Percentiles rank a stretch among this genome's conserved stretches.
Evolutionary conservation across 2,329 filamentous ascomycete genomes (phyloP).

Genomic region (Ophiosphaerella narmari): DNA sequence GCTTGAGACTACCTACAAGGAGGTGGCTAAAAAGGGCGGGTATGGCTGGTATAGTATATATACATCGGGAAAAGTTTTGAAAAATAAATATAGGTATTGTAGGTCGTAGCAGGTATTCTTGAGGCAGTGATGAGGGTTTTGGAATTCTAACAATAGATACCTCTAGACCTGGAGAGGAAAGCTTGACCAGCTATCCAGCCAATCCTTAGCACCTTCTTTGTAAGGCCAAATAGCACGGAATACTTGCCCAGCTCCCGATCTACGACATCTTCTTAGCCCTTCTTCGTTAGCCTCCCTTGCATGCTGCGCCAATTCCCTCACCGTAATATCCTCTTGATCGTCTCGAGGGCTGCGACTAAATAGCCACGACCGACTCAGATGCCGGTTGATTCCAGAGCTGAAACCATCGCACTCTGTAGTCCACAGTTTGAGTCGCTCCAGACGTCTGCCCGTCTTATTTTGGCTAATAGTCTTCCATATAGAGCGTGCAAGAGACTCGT

Average conservation of each 20-base stretch:
- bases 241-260: constrained; percentile 4
- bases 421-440: constrained; percentile 25
- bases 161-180: constrained; percentile 7
- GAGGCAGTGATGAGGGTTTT: too few relatives aligned
- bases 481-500: constrained; percentile 23
- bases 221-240: constrained; percentile 18
- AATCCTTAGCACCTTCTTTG: constrained; percentile 17
- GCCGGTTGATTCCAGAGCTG: background rate
- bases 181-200: constrained; percentile 28
- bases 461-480: constrained; percentile 20
- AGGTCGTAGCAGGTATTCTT: too few relatives aligned
- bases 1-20: too few relatives aligned
- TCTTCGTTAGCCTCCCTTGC: constrained; percentile 7
- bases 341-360: constrained; percentile 19
- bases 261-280: background rate
- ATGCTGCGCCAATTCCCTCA: constrained; percentile 20
- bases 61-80: too few relatives aligned
- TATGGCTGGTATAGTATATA: too few relatives aligned
- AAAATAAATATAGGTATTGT: too few relatives aligned
- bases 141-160: too few relatives aligned
- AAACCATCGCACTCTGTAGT: constrained; percentile 13
- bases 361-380: constrained; percentile 27
- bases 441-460: constrained; percentile 18
- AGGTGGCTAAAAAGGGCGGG: too few relatives aligned
- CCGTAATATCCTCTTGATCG: constrained; percentile 14